phyloP scores from a whole-genome alignment of 805 yeast genomes.

The Schwanniomyces vanrijiae region DNA sequence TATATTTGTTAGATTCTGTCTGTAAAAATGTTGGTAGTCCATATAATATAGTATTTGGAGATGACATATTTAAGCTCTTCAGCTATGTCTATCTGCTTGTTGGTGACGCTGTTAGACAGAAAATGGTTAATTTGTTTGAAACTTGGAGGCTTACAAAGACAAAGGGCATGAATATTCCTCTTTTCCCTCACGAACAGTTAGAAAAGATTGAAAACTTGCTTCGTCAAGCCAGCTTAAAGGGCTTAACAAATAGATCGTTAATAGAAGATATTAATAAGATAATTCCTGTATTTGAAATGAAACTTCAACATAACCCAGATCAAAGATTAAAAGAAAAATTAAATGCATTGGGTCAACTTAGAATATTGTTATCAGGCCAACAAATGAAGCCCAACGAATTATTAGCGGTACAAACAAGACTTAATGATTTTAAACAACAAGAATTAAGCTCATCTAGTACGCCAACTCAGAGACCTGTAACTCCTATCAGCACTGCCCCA shows the following conservation, averaged over 20 bases:
- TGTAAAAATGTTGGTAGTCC: conserved; percentile 91
- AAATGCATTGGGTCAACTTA: conserved; percentile 46
- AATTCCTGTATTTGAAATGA: conserved; percentile 42
- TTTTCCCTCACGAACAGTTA: conserved; percentile 72
- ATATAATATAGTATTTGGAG: conserved; percentile 75
- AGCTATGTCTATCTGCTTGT: conserved; percentile 78
- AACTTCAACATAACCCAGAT: conserved; percentile 36
- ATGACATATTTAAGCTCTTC: conserved; percentile 66
- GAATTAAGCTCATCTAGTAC: conserved; percentile 10
- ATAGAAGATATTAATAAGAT: conserved; percentile 38
- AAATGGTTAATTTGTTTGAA: conserved; percentile 73
- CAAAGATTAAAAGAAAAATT: conserved; percentile 43
- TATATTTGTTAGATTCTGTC: conserved; percentile 86
- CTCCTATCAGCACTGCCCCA: conserved; percentile 13
- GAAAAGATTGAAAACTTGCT: conserved; percentile 74
- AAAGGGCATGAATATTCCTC: conserved; percentile 57
- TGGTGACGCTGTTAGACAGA: conserved; percentile 70
- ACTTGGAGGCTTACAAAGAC: conserved; percentile 81
- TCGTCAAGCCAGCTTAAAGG: conserved; percentile 16
- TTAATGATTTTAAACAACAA: conserved; percentile 38
- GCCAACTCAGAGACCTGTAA: conserved; percentile 1
- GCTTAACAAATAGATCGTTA: conserved; percentile 21
- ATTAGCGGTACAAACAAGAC: conserved; percentile 35
- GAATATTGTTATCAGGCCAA: conserved; percentile 37
- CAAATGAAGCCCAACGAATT: conserved; percentile 34